phyloP scores from a whole-genome alignment of 805 yeast species.

The Aciculoconidium aculeatum region DNA sequence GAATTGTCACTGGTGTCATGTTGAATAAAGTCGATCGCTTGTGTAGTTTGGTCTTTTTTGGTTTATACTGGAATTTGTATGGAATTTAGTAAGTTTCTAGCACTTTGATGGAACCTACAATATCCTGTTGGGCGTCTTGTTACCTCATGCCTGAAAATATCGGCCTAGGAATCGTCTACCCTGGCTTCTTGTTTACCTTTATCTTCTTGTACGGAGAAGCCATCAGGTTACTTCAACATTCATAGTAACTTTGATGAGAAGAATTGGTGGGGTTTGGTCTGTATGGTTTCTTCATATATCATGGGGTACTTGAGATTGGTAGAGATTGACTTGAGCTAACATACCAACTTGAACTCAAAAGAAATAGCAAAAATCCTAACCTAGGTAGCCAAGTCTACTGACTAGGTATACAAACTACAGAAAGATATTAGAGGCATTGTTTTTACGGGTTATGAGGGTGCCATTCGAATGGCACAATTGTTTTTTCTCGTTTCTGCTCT shows the following conservation, averaged over 20 bases:
- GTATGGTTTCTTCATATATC: conserved; percentile 20
- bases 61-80: conserved; percentile 29
- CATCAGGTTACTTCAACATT: conserved; percentile 37
- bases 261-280: conserved; percentile 39
- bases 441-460: conserved; percentile 17
- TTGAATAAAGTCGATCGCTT: no score
- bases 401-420: conserved; percentile 12
- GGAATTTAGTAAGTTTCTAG: conserved; percentile 30
- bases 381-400: conserved; percentile 17
- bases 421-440: conserved; percentile 14
- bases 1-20: conserved; percentile 31
- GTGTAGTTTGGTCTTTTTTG: conserved; percentile 22
- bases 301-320: conserved; percentile 13
- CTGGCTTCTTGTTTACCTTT: conserved; percentile 30
- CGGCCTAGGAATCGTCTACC: conserved; percentile 36
- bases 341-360: conserved; percentile 7
- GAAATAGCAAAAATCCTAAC: conserved; percentile 14
- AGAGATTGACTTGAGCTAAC: conserved; percentile 10
- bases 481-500: conserved; percentile 14
- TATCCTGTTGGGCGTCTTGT: no score
- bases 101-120: no score
- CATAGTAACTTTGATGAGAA: conserved; percentile 31
- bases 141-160: conserved; percentile 29
- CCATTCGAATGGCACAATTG: conserved; percentile 21
- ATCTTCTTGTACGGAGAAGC: conserved; percentile 24